Base-by-base conservation (phyloP, 108 stramenopile genomes). In the Skeletonema menzelii region DNA sequence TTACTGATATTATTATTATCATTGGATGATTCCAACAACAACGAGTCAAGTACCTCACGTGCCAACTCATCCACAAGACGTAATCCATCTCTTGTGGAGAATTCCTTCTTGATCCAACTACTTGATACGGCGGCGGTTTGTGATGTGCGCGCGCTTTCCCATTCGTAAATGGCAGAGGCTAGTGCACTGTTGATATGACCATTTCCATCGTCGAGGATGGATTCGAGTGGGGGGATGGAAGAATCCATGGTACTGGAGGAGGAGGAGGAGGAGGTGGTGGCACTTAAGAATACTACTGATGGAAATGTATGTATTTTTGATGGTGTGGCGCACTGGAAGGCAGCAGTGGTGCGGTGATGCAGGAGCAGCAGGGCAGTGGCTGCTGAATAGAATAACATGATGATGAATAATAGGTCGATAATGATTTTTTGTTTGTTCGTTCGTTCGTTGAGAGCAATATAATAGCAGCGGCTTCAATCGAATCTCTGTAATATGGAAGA, bases 181-280 rank as follows among this genome's bases (percentile, higher is more conserved):
- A 89, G 67, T 27, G 87, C 76, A 5, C 70, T 76, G 59, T 84
- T 85, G 42, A 87, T 82, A 27, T 87, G 88, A 5, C 88, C 88
- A 22, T 84, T 66, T 22, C 73, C 66, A 59, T 89, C 86, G 47
- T 89, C 84, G 31, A 89, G 64, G 35, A 89, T 86, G 35, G 76
- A 77, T 58, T 77, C 56, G 28, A 71, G 49, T 58, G 56, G 14
- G 8, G 76, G 24, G 22, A 69, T 59, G 30, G 49, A 32, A 32
- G n/a, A 34, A 17, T 46, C 44, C 5, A 46, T 3, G 17, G 44
- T n/a, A 4, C n/a, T n/a, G n/a, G n/a, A n/a, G n/a, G n/a, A n/a
- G n/a, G n/a, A n/a, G n/a, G n/a, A n/a, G n/a, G n/a, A n/a, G n/a
- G n/a, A n/a, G n/a, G n/a, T n/a, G n/a, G n/a, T n/a, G n/a, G 44